Conservation (phyloP, 2,329 filamentous ascomycete genomes). For the Calonectria hongkongensis region DNA sequence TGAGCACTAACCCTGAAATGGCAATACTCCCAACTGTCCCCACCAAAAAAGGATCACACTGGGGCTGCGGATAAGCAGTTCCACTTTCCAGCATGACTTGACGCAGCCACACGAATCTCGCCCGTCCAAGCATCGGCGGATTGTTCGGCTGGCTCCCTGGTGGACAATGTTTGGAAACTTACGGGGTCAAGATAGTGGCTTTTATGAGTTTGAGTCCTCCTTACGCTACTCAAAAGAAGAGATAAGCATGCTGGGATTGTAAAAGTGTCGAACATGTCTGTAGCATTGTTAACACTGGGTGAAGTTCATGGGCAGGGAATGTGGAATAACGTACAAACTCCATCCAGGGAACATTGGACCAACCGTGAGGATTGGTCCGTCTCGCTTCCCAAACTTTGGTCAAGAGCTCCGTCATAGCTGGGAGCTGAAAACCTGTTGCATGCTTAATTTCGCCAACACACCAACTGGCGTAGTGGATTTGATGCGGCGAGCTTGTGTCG, state of each 20-base stretch:
- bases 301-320: background rate
- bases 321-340: conserved; percentile 51
- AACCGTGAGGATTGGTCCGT: conserved; percentile 37
- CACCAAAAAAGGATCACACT: background rate
- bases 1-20: conserved; percentile 36
- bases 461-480: conserved; percentile 52
- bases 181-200: background rate
- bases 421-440: conserved; percentile 52
- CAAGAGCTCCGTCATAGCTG: conserved; percentile 52
- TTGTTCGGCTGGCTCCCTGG: background rate
- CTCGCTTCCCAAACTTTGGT: conserved; percentile 53
- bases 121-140: background rate
- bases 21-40: conserved; percentile 39
- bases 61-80: background rate
- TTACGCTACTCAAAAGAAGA: conserved; percentile 43
- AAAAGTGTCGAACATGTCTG: conserved; percentile 47
- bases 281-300: background rate
- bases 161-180: too few species aligned
- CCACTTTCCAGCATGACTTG: background rate
- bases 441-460: conserved; percentile 52
- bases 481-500: conserved; percentile 50
- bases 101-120: too few species aligned
- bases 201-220: background rate
- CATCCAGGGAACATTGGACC: conserved; percentile 54
- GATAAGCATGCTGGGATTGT: conserved; percentile 45